phyloP scores from a whole-genome alignment of 306 rosid species.

The peach (Prunus persica) region DNA sequence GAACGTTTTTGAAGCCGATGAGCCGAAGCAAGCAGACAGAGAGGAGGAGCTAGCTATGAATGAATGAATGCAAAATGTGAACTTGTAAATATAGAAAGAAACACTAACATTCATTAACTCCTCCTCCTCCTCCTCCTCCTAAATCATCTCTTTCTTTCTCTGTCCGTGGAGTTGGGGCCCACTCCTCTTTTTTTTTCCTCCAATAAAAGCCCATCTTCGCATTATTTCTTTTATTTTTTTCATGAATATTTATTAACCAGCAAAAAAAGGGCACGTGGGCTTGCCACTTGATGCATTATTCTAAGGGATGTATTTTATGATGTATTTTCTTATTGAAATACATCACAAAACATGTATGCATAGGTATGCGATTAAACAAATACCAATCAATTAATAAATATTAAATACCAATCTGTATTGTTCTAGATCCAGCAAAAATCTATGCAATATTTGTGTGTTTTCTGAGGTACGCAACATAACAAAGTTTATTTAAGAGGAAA shows the following conservation, averaged over 20 bases:
- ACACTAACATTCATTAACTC: no score
- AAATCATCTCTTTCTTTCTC: background rate
- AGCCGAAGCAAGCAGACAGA: background rate
- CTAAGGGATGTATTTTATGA: no score
- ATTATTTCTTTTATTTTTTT: background rate
- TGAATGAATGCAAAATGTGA: conserved; percentile 13
- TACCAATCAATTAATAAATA: background rate
- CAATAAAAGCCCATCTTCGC: background rate
- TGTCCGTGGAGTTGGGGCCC: background rate
- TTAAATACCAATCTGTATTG: background rate
- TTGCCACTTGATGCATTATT: no score
- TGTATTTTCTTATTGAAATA: no score
- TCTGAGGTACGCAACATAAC: no score
- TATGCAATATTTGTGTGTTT: background rate
- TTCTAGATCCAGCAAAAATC: background rate
- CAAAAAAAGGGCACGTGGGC: no score
- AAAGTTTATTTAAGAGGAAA: no score
- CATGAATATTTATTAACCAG: background rate
- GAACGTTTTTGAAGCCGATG: background rate
- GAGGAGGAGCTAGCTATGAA: no score
- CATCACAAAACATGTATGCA: background rate
- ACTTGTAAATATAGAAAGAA: no score
- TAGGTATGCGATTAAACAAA: background rate
- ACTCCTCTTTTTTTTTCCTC: background rate
- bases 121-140: no score